Conservation (phyloP, 2,329 filamentous ascomycete genomes). For the Curvularia eragrostidis region DNA sequence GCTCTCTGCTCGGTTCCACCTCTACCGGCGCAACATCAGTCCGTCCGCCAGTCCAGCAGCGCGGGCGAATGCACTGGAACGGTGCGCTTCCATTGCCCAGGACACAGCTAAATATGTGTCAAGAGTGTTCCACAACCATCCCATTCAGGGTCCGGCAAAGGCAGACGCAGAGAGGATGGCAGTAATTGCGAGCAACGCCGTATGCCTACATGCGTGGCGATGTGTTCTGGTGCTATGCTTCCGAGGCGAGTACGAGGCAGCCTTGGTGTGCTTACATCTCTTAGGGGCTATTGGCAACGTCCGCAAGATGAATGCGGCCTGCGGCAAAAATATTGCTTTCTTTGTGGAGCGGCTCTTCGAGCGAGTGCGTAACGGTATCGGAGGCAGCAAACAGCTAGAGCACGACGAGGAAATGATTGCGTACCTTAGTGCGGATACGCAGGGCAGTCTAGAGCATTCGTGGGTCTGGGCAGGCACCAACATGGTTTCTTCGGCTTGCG, state of each 20-base stretch:
- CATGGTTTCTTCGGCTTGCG: slow-evolving; percentile 27
- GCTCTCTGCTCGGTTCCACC: slow-evolving; percentile 80
- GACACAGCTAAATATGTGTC: slow-evolving; percentile 81
- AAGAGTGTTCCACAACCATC: slow-evolving; percentile 63
- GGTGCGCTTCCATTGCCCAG: slow-evolving; percentile 74
- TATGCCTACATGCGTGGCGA: slow-evolving; percentile 86
- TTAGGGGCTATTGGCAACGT: slow-evolving; percentile 73
- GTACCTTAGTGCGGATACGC: slow-evolving; percentile 85
- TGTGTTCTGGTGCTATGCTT: slow-evolving; percentile 82
- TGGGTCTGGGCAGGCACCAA: slow-evolving; percentile 77
- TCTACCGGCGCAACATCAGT: slow-evolving; percentile 88
- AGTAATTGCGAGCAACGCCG: slow-evolving; percentile 73
- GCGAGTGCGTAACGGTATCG: slow-evolving; percentile 56
- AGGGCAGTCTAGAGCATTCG: slow-evolving; percentile 75
- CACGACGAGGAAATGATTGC: slow-evolving; percentile 87
- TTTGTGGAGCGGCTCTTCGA: slow-evolving; percentile 74
- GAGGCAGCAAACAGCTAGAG: slow-evolving; percentile 54
- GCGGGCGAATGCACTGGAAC: slow-evolving; percentile 74
- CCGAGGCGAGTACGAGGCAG: slow-evolving; percentile 73
- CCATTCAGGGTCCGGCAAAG: slow-evolving; percentile 34
- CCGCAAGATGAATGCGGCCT: slow-evolving; percentile 75
- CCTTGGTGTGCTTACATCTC: slow-evolving; percentile 74
- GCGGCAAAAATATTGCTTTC: slow-evolving; percentile 81
- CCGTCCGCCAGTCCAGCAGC: slow-evolving; percentile 71
- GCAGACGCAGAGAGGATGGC: slow-evolving; percentile 65